Evolutionary conservation across 116 monocot genomes (phyloP).

Genomic region (Cymodocea nodosa): DNA sequence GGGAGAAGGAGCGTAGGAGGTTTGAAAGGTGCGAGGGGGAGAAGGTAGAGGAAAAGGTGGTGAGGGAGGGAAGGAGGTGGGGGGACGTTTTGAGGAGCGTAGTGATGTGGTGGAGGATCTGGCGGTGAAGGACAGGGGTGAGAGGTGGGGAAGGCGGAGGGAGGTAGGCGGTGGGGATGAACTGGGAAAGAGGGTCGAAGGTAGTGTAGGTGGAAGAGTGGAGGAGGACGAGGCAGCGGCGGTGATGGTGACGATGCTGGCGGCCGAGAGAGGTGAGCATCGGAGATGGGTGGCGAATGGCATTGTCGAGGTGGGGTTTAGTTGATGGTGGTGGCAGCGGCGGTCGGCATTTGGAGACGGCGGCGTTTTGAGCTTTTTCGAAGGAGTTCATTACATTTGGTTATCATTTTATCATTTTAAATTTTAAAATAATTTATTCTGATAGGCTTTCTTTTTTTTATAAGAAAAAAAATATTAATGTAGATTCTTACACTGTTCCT

Average conservation of each 20-base stretch:
- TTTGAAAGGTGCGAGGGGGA: conserved; percentile 9
- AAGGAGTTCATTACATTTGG: too few relatives aligned
- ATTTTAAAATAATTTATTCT: too few relatives aligned
- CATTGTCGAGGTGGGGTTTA: not conserved
- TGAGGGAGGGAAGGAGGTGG: conserved; percentile 3
- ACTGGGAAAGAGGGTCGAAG: conserved; percentile 9
- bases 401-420: too few relatives aligned
- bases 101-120: conserved; percentile 6
- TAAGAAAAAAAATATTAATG: too few relatives aligned
- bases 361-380: too few relatives aligned
- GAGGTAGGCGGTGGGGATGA: conserved; percentile 6
- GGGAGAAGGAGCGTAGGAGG: conserved; percentile 7
- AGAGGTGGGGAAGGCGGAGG: conserved; percentile 5
- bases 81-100: conserved; percentile 12
- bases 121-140: conserved; percentile 1
- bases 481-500: too few relatives aligned
- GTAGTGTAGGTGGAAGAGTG: not conserved
- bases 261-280: not conserved
- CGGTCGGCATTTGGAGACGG: too few relatives aligned
- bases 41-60: not conserved
- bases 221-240: not conserved
- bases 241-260: not conserved
- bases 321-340: not conserved
- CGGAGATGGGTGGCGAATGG: not conserved
- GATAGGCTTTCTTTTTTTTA: too few relatives aligned